Evolutionary conservation across 208 protist species (phyloP).

Genomic region (Leishmania guyanensis): DNA sequence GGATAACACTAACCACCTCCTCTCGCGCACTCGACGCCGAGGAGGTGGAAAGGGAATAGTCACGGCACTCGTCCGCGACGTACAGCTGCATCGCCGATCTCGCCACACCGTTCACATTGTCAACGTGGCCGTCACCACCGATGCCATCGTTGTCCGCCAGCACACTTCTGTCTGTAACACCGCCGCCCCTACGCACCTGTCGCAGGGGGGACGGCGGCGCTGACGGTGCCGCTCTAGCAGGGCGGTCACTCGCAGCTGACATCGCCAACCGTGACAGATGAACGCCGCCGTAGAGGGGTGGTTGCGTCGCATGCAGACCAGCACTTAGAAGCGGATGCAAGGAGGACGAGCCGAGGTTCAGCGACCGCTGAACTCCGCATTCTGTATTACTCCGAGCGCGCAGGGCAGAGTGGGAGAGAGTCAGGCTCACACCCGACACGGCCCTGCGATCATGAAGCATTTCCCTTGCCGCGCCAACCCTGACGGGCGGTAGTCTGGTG

Average conservation of each 20-base stretch:
- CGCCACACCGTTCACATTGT: not conserved
- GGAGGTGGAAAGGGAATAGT: slow-evolving; percentile 35
- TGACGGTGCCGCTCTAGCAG: not conserved
- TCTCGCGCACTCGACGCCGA: slow-evolving; percentile 29
- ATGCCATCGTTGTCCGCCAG: slow-evolving; percentile 31
- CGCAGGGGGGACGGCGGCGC: not conserved
- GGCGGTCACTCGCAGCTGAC: not conserved
- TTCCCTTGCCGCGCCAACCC: not conserved
- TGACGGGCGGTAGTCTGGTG: not conserved
- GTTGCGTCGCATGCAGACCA: not conserved
- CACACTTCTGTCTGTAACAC: not conserved
- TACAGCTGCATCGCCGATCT: slow-evolving; percentile 6
- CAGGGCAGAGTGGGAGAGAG: not conserved
- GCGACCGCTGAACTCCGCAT: not conserved
- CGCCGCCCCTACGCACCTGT: not conserved
- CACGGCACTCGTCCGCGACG: slow-evolving; percentile 31
- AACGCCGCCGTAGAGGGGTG: not conserved
- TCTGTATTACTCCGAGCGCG: not conserved
- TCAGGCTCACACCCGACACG: not conserved
- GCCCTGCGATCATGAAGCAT: not conserved
- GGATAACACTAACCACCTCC: slow-evolving; percentile 35
- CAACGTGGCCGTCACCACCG: slow-evolving; percentile 2
- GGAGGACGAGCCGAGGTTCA: not conserved
- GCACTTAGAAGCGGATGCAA: not conserved
- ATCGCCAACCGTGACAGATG: not conserved